These are phyloP conservation scores for Sideroxylon spinosum DNA, from an alignment of 179 eudicot genomes.

Conservation along the genomic window DNA sequence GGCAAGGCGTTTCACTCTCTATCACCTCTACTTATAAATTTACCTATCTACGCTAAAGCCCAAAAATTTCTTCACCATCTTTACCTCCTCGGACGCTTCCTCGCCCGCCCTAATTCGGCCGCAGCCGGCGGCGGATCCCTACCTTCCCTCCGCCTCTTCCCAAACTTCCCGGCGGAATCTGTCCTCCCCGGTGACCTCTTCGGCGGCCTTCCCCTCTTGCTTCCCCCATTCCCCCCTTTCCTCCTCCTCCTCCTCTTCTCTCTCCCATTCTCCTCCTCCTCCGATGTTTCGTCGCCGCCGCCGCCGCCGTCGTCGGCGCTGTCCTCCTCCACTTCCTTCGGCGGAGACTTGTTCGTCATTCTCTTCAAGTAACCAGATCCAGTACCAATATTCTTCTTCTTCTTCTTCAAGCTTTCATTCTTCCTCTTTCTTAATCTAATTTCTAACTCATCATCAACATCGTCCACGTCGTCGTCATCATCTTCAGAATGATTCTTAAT, in stretches of 20 bases:
- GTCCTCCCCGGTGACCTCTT: slow-evolving; percentile 31
- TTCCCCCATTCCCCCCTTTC: not conserved
- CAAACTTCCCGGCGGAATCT: slow-evolving; percentile 13
- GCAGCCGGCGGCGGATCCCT: slow-evolving; percentile 24
- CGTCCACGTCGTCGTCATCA: no score
- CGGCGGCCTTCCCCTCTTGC: slow-evolving; percentile 35
- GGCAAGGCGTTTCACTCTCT: no score
- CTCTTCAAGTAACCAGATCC: slow-evolving; percentile 37
- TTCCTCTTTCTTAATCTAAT: no score
- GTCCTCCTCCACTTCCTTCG: slow-evolving; percentile 24
- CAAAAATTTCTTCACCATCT: not conserved
- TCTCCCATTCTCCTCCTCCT: not conserved
- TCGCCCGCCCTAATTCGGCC: slow-evolving; percentile 17
- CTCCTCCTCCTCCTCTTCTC: not conserved
- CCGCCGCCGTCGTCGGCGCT: not conserved
- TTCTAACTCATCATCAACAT: no score
- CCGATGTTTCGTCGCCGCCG: slow-evolving; percentile 10
- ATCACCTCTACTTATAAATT: no score
- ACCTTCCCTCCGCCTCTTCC: slow-evolving; percentile 25
- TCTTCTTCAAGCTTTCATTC: no score
- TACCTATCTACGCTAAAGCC: not conserved
- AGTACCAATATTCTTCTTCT: slow-evolving; percentile 11
- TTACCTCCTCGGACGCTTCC: slow-evolving; percentile 31
- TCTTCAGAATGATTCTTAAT: no score
- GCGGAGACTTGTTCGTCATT: slow-evolving; percentile 33